phyloP scores from a whole-genome alignment of 164 flowering plant species.

The Chimonanthus salicifolius region DNA sequence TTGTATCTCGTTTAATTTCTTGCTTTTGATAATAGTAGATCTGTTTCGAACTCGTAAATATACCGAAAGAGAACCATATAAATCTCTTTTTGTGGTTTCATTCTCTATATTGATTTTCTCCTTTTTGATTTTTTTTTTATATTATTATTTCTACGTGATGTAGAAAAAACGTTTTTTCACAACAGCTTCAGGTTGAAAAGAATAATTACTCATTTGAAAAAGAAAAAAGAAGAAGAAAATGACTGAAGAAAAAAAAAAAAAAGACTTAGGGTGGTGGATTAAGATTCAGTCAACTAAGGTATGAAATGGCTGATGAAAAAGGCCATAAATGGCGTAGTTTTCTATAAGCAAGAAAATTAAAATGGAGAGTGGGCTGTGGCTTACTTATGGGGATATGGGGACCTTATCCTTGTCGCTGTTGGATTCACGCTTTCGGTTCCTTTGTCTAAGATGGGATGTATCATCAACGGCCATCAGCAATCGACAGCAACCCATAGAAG shows the following conservation, averaged over 20 bases:
- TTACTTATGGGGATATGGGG: conserved; percentile 23
- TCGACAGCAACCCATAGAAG: background rate
- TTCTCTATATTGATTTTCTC: too few species aligned
- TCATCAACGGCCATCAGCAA: background rate
- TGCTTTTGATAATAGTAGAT: too few species aligned
- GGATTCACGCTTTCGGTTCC: conserved; percentile 36
- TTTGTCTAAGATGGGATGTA: conserved; percentile 25
- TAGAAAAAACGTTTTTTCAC: too few species aligned
- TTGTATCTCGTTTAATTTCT: too few species aligned
- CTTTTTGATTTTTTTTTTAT: too few species aligned
- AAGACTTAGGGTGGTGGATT: too few species aligned
- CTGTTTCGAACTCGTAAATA: too few species aligned
- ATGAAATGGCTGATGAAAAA: background rate
- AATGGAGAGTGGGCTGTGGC: background rate
- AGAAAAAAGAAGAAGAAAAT: background rate
- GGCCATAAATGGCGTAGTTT: conserved; percentile 3
- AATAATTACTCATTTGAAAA: background rate
- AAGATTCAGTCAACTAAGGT: too few species aligned
- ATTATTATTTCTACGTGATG: too few species aligned
- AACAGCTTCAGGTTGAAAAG: background rate
- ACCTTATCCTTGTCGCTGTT: conserved; percentile 34
- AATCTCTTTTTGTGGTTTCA: too few species aligned
- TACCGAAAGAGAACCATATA: too few species aligned
- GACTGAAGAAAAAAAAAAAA: too few species aligned
- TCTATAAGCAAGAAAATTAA: background rate